These are phyloP conservation scores for Chimonanthus praecox DNA, from an alignment of 164 flowering plant species.

Conservation along the genomic window DNA sequence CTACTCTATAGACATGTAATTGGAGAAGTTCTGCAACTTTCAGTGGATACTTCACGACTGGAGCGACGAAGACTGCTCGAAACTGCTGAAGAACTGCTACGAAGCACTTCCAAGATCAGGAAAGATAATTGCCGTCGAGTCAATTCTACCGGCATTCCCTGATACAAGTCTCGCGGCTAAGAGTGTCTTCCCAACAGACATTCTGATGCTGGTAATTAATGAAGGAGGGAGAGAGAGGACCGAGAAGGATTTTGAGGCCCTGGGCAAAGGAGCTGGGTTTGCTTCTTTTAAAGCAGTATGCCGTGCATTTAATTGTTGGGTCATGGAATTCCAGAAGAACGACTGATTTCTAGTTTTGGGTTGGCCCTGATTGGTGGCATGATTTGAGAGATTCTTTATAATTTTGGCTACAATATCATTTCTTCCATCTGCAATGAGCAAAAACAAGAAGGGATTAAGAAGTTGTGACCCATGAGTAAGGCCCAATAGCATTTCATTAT, in stretches of 20 bases:
- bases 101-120: conserved; percentile 62
- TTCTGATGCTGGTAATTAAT: conserved; percentile 4
- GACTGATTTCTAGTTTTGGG: not conserved
- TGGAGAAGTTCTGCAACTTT: not conserved
- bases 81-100: conserved; percentile 68
- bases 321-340: conserved; percentile 10
- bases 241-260: conserved; percentile 48
- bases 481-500: too few relatives aligned
- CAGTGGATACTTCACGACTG: conserved; percentile 93
- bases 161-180: not conserved
- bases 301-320: conserved; percentile 6
- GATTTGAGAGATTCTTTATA: not conserved
- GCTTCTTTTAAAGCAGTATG: not conserved
- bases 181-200: not conserved
- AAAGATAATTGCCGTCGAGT: conserved; percentile 64
- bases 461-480: too few relatives aligned
- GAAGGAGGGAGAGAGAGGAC: conserved; percentile 58
- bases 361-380: not conserved
- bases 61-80: conserved; percentile 78
- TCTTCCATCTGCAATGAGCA: too few relatives aligned
- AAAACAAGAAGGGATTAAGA: too few relatives aligned
- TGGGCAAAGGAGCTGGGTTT: conserved; percentile 21
- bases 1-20: not conserved
- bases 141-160: conserved; percentile 20
- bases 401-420: too few relatives aligned